Evolutionary conservation across 2,329 filamentous ascomycete species (phyloP).

Genomic region (Pseudonectria foliicola): DNA sequence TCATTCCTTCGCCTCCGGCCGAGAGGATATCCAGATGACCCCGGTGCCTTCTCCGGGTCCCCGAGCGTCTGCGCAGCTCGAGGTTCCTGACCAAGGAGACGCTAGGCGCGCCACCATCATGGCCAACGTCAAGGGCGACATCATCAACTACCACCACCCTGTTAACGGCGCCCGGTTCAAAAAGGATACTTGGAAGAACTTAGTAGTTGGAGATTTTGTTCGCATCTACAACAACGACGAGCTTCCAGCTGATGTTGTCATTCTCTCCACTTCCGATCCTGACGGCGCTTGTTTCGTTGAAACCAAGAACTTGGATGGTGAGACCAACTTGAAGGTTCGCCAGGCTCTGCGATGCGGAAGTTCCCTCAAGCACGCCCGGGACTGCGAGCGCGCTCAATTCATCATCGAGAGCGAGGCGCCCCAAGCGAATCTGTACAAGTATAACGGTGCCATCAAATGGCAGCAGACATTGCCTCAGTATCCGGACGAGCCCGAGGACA

Average conservation of each 20-base stretch:
- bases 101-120: slow-evolving; percentile 30
- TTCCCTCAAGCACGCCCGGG: slow-evolving; percentile 75
- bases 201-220: slow-evolving; percentile 93
- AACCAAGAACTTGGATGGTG: slow-evolving; percentile 95
- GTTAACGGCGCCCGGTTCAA: slow-evolving; percentile 75
- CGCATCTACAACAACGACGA: slow-evolving; percentile 95
- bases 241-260: slow-evolving; percentile 86
- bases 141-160: slow-evolving; percentile 66
- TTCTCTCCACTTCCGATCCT: slow-evolving; percentile 85
- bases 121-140: slow-evolving; percentile 41
- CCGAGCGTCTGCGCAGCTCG: slow-evolving; percentile 28
- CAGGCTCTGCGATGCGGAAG: slow-evolving; percentile 83
- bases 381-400: slow-evolving; percentile 88
- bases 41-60: slow-evolving; percentile 79
- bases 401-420: slow-evolving; percentile 82
- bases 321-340: slow-evolving; percentile 94
- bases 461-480: slow-evolving; percentile 61
- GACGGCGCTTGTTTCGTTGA: slow-evolving; percentile 97
- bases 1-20: slow-evolving; percentile 46
- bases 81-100: slow-evolving; percentile 32
- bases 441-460: slow-evolving; percentile 87
- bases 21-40: slow-evolving; percentile 87
- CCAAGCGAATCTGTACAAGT: slow-evolving; percentile 91
- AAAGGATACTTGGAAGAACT: slow-evolving; percentile 88
- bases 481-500: slow-evolving; percentile 58